These are phyloP conservation scores for Cyberlindnera nakhonratchasimensis DNA, from an alignment of 805 yeast genomes.

Conservation along the genomic window DNA sequence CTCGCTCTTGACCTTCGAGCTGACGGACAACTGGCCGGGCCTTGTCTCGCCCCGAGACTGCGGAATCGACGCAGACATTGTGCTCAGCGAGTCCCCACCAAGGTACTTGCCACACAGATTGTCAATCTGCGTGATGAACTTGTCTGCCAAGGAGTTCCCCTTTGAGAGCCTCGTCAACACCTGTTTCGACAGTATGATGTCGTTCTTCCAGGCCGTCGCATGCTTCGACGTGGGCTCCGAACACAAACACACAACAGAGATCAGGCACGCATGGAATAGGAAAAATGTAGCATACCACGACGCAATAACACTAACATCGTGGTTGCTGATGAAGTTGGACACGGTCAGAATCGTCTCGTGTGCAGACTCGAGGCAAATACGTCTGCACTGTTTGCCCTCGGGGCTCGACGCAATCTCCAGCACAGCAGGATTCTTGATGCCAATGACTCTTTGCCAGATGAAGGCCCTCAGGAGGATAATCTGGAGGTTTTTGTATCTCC, in stretches of 20 bases:
- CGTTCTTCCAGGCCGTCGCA: constrained; percentile 41
- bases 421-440: constrained; percentile 33
- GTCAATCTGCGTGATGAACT: constrained; percentile 44
- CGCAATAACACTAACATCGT: constrained; percentile 42
- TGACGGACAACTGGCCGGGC: not conserved
- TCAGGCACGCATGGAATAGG: constrained; percentile 58
- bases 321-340: constrained; percentile 34
- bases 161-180: constrained; percentile 36
- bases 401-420: constrained; percentile 34
- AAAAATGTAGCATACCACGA: constrained; percentile 66
- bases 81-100: constrained; percentile 18
- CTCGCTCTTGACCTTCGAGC: constrained; percentile 6
- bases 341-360: constrained; percentile 51
- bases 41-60: not conserved
- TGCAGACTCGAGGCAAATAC: constrained; percentile 49
- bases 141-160: constrained; percentile 44
- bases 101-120: constrained; percentile 34
- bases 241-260: constrained; percentile 52
- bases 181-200: constrained; percentile 40
- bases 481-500: constrained; percentile 58
- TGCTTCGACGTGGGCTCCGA: constrained; percentile 47
- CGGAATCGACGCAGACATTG: constrained; percentile 12
- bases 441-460: constrained; percentile 49
- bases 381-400: constrained; percentile 47
- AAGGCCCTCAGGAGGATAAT: constrained; percentile 53